Base-by-base conservation (phyloP, 2,329 filamentous ascomycete genomes). In the Ascochyta fabae region DNA sequence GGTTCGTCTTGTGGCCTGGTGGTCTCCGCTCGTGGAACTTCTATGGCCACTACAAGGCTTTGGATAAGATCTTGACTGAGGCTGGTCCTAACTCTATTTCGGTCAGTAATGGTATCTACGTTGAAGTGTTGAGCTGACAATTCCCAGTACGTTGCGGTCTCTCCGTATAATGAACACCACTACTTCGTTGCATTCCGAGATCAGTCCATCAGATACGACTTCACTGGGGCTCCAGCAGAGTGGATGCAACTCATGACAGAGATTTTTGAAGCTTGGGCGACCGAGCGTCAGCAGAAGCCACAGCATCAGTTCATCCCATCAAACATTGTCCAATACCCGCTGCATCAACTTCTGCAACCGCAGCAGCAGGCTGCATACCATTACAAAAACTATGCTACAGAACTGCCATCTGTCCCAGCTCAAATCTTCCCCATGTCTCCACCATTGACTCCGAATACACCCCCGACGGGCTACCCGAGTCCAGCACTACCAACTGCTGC, bases 171-270 rank as follows among this genome's bases (percentile, higher is more conserved):
- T 60, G 64, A 62, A 12, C 53, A 69, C 10, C 72, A 74, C 31
- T 73, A 70, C 56, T 74, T 75, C 33, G 54, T 73, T 31, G 71
- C 70, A 1, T 74, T 72, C 46, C 60, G 53, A 7, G 64, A 75
- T 42, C 62, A 65, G 23, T 70, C 69, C 24, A 59, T 75, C 49
- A 68, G 71, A 44, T 75, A 74, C 59, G 68, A 70, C 48, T 72
- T 75, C 56, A 66, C 64, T 2, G 70, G 69, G 16, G 65, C 61
- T 1, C 68, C 68, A 6, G 53, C 62, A 13, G 68, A 74, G 54
- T 75, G 71, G 71, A 68, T 71, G 63, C 59, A 59, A 36, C 70
- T 71, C 19, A 73, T 74, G 65, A 67, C 66, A 2, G 65, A 72
- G 36, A 69, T 72, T 12, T 73, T 73, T 41, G 51, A 58, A 7